phyloP scores from a whole-genome alignment of 176 grass and related monocot genomes.

The Aegilops speltoides region DNA sequence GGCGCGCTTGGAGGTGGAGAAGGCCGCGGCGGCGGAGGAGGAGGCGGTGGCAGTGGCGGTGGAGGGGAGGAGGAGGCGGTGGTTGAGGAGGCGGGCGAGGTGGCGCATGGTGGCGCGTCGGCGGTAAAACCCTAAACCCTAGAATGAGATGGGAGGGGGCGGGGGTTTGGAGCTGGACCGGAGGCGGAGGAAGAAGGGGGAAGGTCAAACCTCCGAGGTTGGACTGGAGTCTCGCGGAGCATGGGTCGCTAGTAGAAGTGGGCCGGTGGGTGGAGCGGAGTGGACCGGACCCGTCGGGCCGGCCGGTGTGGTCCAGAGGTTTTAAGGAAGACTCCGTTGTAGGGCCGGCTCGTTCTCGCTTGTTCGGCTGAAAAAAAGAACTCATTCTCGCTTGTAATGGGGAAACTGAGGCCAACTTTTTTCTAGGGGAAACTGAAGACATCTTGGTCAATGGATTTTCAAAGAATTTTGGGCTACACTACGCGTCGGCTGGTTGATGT shows the following conservation, averaged over 20 bases:
- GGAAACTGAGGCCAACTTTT: too few species aligned
- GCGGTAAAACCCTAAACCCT: constrained; percentile 54
- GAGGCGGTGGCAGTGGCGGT: background rate
- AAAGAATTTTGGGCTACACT: too few species aligned
- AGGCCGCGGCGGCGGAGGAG: background rate
- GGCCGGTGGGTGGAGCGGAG: background rate
- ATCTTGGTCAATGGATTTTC: background rate
- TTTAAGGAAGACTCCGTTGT: too few species aligned
- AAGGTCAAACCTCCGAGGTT: background rate
- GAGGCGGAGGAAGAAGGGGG: too few species aligned
- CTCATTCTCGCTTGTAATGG: too few species aligned
- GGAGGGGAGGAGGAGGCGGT: background rate
- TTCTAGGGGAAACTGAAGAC: background rate
- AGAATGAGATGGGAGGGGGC: background rate
- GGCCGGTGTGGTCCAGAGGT: background rate
- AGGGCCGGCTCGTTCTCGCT: too few species aligned
- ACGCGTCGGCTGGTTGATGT: too few species aligned
- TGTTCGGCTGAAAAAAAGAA: too few species aligned
- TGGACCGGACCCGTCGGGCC: background rate
- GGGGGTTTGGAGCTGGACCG: background rate
- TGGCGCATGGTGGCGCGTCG: constrained; percentile 43
- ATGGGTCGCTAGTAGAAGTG: background rate
- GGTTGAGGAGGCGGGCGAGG: constrained; percentile 40
- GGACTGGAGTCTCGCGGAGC: background rate
- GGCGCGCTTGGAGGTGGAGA: constrained; percentile 44